Evolutionary conservation across 2,329 filamentous ascomycete genomes (phyloP).

Genomic region (Macrophomina pseudophaseolina): DNA sequence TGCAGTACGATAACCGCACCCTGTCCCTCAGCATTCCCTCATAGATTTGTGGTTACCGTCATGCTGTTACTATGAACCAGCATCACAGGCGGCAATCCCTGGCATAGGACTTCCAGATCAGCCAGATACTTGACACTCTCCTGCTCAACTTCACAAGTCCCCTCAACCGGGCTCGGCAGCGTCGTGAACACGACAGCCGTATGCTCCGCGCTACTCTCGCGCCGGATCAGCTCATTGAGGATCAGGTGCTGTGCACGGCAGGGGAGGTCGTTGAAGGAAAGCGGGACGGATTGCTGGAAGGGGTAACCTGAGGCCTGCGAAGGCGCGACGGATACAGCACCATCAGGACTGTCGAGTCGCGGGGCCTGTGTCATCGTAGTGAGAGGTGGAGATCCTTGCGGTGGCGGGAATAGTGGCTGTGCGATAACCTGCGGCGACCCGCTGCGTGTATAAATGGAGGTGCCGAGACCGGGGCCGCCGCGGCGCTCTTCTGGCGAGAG

Average conservation of each 20-base stretch:
- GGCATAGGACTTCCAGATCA: conserved; percentile 78
- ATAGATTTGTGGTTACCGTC: conserved; percentile 82
- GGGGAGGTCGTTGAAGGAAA: conserved; percentile 86
- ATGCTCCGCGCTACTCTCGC: conserved; percentile 30
- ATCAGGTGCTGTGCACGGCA: conserved; percentile 85
- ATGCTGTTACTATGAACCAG: conserved; percentile 87
- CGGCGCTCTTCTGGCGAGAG: conserved; percentile 28
- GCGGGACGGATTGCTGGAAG: conserved; percentile 66
- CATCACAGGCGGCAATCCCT: conserved; percentile 74
- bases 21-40: not conserved
- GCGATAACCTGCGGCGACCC: conserved; percentile 1
- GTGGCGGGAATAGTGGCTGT: not conserved
- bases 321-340: not conserved
- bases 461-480: not conserved
- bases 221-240: conserved; percentile 78
- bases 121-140: conserved; percentile 76
- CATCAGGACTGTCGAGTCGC: conserved; percentile 1
- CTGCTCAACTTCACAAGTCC: conserved; percentile 71
- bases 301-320: conserved; percentile 53
- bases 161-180: conserved; percentile 78
- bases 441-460: conserved; percentile 25
- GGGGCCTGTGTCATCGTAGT: not conserved
- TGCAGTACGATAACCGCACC: not conserved
- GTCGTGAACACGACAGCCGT: conserved; percentile 85
- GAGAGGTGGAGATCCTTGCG: too few relatives aligned